Evolutionary conservation across 2,329 filamentous ascomycete species (phyloP).

Genomic region (Xylariales sp.): DNA sequence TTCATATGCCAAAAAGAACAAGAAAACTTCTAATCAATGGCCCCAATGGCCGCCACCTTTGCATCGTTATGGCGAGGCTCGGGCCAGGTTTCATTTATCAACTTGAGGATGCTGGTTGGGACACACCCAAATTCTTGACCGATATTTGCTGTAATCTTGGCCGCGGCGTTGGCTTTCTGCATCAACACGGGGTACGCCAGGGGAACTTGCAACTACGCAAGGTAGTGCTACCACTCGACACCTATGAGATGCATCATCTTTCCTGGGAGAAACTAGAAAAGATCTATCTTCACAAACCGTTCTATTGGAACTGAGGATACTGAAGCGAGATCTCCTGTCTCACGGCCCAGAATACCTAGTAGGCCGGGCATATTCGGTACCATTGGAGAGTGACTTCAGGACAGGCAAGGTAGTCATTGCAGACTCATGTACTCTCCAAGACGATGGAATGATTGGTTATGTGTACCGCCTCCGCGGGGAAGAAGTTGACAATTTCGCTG

Average conservation of each 20-base stretch:
- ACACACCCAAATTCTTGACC: neutral
- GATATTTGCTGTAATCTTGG: conserved; percentile 1
- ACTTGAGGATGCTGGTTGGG: neutral
- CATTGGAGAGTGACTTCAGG: neutral
- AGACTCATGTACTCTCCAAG: too few relatives aligned
- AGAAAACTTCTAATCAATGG: neutral
- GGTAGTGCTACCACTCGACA: neutral
- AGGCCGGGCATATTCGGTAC: neutral
- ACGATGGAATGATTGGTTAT: conserved; percentile 2
- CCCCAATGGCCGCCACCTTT: conserved; percentile 3
- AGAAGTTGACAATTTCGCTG: neutral
- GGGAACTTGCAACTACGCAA: conserved; percentile 3
- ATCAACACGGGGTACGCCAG: neutral
- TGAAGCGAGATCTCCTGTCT: neutral
- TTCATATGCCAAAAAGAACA: neutral
- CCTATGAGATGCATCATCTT: neutral
- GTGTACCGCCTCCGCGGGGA: neutral
- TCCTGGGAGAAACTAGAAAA: neutral
- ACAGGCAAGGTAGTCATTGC: neutral
- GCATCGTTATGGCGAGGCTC: neutral
- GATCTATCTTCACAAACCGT: neutral
- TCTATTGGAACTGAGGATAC: neutral
- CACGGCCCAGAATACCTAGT: neutral
- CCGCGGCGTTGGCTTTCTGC: neutral
- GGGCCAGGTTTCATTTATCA: conserved; percentile 1